Percentiles rank a stretch among this genome's conserved stretches.
Conservation (phyloP, 495 filamentous ascomycete genomes). For the Penicillium roqueforti region DNA sequence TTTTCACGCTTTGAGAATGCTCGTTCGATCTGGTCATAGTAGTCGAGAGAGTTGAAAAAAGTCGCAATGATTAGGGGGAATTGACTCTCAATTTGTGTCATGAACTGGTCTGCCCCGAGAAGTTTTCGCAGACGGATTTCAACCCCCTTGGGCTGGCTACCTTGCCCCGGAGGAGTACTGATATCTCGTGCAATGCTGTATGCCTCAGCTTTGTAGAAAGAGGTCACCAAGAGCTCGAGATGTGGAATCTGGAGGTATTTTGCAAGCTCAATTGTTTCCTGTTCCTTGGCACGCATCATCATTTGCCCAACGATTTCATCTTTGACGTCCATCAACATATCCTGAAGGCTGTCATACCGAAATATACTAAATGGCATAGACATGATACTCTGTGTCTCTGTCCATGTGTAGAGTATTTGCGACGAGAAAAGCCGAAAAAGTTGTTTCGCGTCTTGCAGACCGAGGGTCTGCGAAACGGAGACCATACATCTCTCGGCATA, state of each 20-base stretch:
- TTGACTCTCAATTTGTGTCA: constrained; percentile 54
- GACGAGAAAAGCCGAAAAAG: constrained; percentile 86
- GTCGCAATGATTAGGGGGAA: constrained; percentile 73
- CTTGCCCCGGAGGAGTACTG: constrained; percentile 51
- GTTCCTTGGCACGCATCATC: constrained; percentile 72
- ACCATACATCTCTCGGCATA: constrained; percentile 69
- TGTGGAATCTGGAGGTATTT: constrained; percentile 49
- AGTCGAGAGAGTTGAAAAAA: constrained; percentile 65
- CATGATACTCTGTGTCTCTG: constrained; percentile 56
- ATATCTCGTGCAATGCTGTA: constrained; percentile 83
- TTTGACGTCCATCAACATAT: constrained; percentile 67
- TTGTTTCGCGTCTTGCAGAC: constrained; percentile 57
- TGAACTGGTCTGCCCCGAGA: constrained; percentile 62
- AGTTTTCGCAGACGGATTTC: constrained; percentile 65
- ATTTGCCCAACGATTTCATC: constrained; percentile 79
- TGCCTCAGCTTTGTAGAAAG: constrained; percentile 75
- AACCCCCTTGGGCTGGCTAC: constrained; percentile 51
- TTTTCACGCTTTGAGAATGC: constrained; percentile 60
- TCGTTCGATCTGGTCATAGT: constrained; percentile 73
- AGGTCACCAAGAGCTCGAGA: constrained; percentile 55
- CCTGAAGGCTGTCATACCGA: constrained; percentile 63
- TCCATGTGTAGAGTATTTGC: constrained; percentile 93
- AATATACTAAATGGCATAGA: constrained; percentile 80
- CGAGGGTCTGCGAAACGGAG: constrained; percentile 60
- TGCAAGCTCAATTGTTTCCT: constrained; percentile 56